These are phyloP conservation scores for Friedmanniomyces endolithicus DNA, from an alignment of 495 filamentous ascomycete genomes.

Conservation along the genomic window DNA sequence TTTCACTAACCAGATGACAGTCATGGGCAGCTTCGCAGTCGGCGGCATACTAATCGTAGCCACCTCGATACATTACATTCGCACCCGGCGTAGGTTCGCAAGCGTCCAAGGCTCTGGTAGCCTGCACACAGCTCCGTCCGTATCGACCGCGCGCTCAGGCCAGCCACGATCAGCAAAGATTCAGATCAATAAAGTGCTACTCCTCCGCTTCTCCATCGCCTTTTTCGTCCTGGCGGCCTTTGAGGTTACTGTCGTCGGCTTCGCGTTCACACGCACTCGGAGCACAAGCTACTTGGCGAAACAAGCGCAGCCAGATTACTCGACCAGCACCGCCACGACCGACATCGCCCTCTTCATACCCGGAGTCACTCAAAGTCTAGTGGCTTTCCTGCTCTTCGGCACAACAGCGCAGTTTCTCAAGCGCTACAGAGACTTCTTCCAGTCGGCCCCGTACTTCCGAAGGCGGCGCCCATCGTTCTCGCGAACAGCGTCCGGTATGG, in stretches of 20 bases:
- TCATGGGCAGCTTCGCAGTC: not conserved
- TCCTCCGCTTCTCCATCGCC: constrained; percentile 7
- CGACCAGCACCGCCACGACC: not conserved
- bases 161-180: not conserved
- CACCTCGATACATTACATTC: not conserved
- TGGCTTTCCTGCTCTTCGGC: constrained; percentile 8
- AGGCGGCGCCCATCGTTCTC: not conserved
- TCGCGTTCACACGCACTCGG: not conserved
- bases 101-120: not conserved
- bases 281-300: not conserved
- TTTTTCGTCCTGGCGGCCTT: constrained; percentile 2
- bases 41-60: not conserved
- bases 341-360: constrained; percentile 4
- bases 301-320: not conserved
- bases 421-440: not conserved
- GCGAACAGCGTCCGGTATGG: not conserved
- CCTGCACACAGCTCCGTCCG: not conserved
- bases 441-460: not conserved
- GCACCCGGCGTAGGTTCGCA: not conserved
- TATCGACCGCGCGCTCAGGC: not conserved
- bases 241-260: not conserved
- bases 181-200: constrained; percentile 1
- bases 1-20: not conserved
- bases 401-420: constrained; percentile 5
- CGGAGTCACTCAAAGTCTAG: not conserved